Conservation (phyloP, 83 land plant species). For the Diphasiastrum complanatum region DNA sequence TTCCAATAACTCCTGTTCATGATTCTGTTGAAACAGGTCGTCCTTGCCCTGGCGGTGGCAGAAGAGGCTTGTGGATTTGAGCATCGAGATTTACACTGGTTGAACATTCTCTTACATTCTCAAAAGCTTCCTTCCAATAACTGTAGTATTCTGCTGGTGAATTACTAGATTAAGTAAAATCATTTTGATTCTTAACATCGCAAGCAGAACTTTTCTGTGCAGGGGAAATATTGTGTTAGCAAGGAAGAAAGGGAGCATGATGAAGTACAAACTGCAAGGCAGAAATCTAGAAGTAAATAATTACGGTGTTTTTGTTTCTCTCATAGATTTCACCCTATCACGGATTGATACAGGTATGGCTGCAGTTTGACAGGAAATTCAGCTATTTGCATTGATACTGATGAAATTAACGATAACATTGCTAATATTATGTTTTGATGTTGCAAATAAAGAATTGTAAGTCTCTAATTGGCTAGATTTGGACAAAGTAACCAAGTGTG, state of each 20-base stretch:
- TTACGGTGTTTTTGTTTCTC: conserved; percentile 55
- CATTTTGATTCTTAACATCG: not conserved
- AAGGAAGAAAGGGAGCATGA: conserved; percentile 23
- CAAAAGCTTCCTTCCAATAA: not conserved
- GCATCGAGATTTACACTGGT: conserved; percentile 98
- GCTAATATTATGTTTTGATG: conserved; percentile 2
- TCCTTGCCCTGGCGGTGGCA: conserved; percentile 79
- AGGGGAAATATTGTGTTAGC: conserved; percentile 89
- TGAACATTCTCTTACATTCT: not conserved
- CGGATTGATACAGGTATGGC: conserved; percentile 71
- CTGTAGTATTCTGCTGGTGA: not conserved
- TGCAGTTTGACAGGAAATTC: not conserved
- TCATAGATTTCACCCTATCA: conserved; percentile 89
- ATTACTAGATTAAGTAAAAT: not conserved
- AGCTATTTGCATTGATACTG: not conserved
- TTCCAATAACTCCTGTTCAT: not conserved
- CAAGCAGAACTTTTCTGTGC: conserved; percentile 8
- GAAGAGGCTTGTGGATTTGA: conserved; percentile 91
- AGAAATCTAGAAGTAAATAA: conserved; percentile 39
- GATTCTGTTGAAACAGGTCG: conserved; percentile 41
- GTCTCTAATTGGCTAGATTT: too few species aligned
- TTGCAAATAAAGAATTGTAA: not conserved
- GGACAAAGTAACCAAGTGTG: too few species aligned
- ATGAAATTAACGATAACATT: not conserved
- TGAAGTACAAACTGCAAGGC: conserved; percentile 49